Conservation (phyloP, 768 basidiomycete species). For the Thelephora ganbajun region DNA sequence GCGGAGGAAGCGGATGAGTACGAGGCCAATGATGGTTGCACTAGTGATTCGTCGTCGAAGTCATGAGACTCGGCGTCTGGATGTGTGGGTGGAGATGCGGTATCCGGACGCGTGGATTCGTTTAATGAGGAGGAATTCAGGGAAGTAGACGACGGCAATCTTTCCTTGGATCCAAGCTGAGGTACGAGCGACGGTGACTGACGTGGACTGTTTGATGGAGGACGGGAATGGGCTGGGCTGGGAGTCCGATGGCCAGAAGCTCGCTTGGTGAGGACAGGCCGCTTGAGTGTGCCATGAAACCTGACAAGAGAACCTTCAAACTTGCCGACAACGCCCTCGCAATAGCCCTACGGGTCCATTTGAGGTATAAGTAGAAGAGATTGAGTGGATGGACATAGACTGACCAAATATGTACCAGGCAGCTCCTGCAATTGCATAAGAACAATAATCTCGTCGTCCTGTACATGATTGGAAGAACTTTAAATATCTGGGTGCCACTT, state of each 20-base stretch:
- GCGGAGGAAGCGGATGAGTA: constrained; percentile 17
- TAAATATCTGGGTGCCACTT: background rate
- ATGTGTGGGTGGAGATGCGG: background rate
- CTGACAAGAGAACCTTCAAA: constrained; percentile 51
- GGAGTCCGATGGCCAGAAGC: constrained; percentile 13
- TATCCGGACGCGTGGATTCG: background rate
- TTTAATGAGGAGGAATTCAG: background rate
- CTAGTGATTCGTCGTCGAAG: constrained; percentile 6
- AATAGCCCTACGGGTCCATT: constrained; percentile 46
- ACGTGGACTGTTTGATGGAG: constrained; percentile 8
- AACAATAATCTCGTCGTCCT: constrained; percentile 74
- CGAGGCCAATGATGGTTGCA: constrained; percentile 6
- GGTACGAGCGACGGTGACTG: constrained; percentile 6
- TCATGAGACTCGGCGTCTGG: background rate
- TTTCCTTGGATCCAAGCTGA: background rate
- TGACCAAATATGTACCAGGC: constrained; percentile 48
- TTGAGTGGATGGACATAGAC: constrained; percentile 9
- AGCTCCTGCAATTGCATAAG: constrained; percentile 51
- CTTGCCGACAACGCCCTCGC: constrained; percentile 76
- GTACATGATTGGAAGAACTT: constrained; percentile 2
- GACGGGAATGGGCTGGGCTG: constrained; percentile 11
- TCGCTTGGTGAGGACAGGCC: constrained; percentile 65
- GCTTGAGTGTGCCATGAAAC: constrained; percentile 66
- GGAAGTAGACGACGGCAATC: background rate
- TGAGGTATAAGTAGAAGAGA: background rate